Evolutionary conservation across 768 basidiomycete genomes (phyloP).

Genomic region (Leccinellum rugosiceps): DNA sequence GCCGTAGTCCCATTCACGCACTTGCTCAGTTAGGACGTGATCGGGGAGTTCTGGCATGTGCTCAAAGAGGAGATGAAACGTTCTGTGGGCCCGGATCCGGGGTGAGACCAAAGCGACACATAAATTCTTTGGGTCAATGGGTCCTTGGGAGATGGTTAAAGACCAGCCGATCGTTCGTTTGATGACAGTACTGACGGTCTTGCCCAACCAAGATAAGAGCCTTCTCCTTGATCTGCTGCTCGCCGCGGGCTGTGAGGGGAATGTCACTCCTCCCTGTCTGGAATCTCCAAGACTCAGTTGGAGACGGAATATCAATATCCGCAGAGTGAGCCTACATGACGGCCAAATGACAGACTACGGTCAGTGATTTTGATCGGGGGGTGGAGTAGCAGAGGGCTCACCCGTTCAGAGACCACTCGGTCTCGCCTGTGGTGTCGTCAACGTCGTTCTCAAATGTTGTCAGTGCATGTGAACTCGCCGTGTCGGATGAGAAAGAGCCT

Average conservation of each 20-base stretch:
- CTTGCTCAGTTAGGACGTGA: conserved; percentile 62
- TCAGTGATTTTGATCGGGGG: not conserved
- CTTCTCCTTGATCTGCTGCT: conserved; percentile 62
- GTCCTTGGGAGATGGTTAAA: conserved; percentile 38
- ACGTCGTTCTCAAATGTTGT: not conserved
- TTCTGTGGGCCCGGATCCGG: conserved; percentile 79
- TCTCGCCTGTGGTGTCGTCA: conserved; percentile 59
- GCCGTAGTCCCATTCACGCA: conserved; percentile 89
- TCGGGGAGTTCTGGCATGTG: conserved; percentile 44
- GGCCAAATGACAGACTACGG: conserved; percentile 34
- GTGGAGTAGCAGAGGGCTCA: conserved; percentile 28
- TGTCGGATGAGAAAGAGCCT: conserved; percentile 80
- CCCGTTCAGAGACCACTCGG: conserved; percentile 92
- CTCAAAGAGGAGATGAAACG: conserved; percentile 78
- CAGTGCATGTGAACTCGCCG: conserved; percentile 40
- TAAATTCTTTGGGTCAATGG: conserved; percentile 78
- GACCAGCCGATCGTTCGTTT: not conserved
- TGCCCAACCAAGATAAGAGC: conserved; percentile 69
- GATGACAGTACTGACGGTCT: conserved; percentile 53
- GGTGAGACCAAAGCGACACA: conserved; percentile 80
- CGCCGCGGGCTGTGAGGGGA: conserved; percentile 76
- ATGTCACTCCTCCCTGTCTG: conserved; percentile 90
- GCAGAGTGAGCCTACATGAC: conserved; percentile 48
- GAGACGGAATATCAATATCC: not conserved
- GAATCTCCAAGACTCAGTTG: not conserved